These are phyloP conservation scores for Tylopilus plumbeoviolaceoides DNA, from an alignment of 768 basidiomycete genomes.

Conservation along the genomic window DNA sequence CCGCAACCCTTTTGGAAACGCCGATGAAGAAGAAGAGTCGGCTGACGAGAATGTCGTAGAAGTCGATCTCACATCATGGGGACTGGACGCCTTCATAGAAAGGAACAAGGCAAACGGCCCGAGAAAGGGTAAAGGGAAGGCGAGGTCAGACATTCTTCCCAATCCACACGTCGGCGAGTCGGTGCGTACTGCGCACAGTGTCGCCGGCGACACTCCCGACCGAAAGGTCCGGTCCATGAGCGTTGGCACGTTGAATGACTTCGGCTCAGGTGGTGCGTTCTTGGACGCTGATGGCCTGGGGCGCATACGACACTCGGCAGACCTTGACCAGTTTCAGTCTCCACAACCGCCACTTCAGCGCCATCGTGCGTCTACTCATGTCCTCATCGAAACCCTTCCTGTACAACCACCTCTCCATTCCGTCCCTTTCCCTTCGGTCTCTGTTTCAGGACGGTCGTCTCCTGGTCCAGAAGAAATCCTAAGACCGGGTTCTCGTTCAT, in stretches of 20 bases:
- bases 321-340: slow-evolving; percentile 45
- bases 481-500: slow-evolving; percentile 33
- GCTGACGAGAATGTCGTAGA: slow-evolving; percentile 51
- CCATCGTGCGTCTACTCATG: slow-evolving; percentile 50
- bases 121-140: slow-evolving; percentile 37
- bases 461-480: slow-evolving; percentile 39
- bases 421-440: slow-evolving; percentile 63
- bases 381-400: slow-evolving; percentile 41
- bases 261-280: slow-evolving; percentile 45
- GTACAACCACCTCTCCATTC: slow-evolving; percentile 40
- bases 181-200: slow-evolving; percentile 41
- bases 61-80: slow-evolving; percentile 82
- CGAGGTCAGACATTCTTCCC: slow-evolving; percentile 38
- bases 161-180: slow-evolving; percentile 38
- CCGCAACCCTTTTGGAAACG: slow-evolving; percentile 71
- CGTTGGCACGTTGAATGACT: slow-evolving; percentile 56
- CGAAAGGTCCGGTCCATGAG: slow-evolving; percentile 60
- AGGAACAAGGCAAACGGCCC: slow-evolving; percentile 57
- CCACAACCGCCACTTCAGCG: slow-evolving; percentile 40
- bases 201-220: slow-evolving; percentile 37
- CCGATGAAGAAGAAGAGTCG: slow-evolving; percentile 52
- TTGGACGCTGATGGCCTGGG: slow-evolving; percentile 37
- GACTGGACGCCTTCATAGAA: slow-evolving; percentile 70
- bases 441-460: slow-evolving; percentile 45
- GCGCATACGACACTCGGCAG: slow-evolving; percentile 60